phyloP scores from a whole-genome alignment of 257 asterid species.

The Solanum bulbocastanum region DNA sequence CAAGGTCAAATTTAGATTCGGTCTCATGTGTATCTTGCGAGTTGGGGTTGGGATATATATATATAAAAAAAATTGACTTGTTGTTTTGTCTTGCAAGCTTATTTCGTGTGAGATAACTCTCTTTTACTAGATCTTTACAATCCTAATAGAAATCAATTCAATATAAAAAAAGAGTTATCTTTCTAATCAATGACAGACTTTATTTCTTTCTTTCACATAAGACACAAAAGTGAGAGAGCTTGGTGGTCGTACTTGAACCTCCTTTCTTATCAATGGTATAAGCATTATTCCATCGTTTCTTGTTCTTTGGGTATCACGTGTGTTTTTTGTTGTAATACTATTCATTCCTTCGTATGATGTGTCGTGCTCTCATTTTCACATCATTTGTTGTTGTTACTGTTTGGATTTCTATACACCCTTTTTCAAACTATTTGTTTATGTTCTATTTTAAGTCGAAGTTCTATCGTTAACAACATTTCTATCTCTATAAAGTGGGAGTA shows the following conservation, averaged over 20 bases:
- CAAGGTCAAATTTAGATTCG: not conserved
- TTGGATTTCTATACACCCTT: not conserved
- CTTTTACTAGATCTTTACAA: not conserved
- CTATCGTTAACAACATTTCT: not conserved
- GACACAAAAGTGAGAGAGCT: not conserved
- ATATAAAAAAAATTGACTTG: not conserved
- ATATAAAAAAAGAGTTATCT: not conserved
- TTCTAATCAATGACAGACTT: not conserved
- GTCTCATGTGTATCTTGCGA: not conserved
- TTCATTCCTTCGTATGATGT: not conserved
- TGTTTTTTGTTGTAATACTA: not conserved
- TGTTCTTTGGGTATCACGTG: not conserved
- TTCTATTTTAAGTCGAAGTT: not conserved
- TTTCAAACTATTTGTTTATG: not conserved
- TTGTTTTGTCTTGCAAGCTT: not conserved
- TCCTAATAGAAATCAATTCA: not conserved
- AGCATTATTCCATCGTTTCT: not conserved
- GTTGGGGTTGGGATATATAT: not conserved
- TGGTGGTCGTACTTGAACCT: not conserved
- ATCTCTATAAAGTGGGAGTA: not conserved
- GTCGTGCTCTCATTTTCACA: not conserved
- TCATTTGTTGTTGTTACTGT: not conserved
- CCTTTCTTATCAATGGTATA: not conserved
- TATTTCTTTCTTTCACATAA: not conserved
- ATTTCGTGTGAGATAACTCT: not conserved